Conservation (phyloP, 163 green algal genomes). For the Chlorella variabilis region DNA sequence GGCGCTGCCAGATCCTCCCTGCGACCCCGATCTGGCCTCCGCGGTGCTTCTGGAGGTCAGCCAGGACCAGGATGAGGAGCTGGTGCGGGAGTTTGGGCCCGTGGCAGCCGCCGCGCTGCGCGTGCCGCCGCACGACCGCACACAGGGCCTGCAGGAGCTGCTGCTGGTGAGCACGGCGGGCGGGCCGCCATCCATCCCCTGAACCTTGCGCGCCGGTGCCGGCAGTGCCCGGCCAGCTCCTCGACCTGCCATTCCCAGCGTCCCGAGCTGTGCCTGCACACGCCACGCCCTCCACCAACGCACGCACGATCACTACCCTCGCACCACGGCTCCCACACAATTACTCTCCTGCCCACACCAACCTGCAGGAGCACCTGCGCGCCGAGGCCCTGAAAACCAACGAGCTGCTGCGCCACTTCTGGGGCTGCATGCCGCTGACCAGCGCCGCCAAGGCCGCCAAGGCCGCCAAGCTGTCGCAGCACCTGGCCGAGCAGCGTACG, state of each 20-base stretch:
- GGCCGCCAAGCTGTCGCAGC: constrained; percentile 44
- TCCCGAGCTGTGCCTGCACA: no score
- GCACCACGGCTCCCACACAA: no score
- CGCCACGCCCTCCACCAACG: no score
- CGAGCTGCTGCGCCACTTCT: constrained; percentile 80
- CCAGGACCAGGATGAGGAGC: constrained; percentile 33
- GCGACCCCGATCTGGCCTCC: background rate
- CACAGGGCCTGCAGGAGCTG: constrained; percentile 7
- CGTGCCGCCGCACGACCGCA: constrained; percentile 25
- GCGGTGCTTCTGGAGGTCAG: constrained; percentile 41
- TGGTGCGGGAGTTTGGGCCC: constrained; percentile 43
- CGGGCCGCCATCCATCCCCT: background rate
- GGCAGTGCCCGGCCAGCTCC: no score
- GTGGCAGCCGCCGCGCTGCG: constrained; percentile 27
- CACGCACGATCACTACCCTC: no score
- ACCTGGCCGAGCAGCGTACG: constrained; percentile 37
- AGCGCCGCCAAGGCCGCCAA: constrained; percentile 46
- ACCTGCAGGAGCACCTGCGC: constrained; percentile 41
- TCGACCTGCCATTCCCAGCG: no score
- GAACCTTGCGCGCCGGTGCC: no score
- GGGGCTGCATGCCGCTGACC: constrained; percentile 56
- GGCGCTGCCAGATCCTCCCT: constrained; percentile 34
- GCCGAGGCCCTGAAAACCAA: constrained; percentile 58
- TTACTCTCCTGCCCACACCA: background rate
- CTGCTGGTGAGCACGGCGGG: constrained; percentile 31